Evolutionary conservation across 495 filamentous ascomycete genomes (phyloP).

Genomic region (Amorphotheca resinae): DNA sequence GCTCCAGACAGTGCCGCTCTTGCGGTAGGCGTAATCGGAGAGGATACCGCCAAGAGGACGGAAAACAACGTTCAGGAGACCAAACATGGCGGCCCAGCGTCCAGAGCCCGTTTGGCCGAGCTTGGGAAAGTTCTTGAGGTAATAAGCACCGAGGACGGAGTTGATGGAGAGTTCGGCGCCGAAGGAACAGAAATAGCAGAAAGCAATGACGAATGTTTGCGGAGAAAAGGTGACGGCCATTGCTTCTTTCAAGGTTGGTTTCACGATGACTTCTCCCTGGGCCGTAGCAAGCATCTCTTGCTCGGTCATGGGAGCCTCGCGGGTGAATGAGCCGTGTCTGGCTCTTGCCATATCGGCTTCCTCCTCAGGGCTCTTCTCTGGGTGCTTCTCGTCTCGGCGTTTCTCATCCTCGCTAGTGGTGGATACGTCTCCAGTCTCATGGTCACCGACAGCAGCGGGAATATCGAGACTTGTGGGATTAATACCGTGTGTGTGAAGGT

Average conservation of each 20-base stretch:
- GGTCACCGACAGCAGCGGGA: constrained; percentile 21
- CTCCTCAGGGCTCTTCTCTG: constrained; percentile 4
- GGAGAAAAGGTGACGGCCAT: constrained; percentile 46
- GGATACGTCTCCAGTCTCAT: constrained; percentile 26
- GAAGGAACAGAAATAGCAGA: constrained; percentile 77
- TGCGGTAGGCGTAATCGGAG: constrained; percentile 57
- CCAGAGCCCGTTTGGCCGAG: constrained; percentile 63
- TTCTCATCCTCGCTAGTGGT: constrained; percentile 26
- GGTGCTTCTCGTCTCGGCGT: constrained; percentile 2
- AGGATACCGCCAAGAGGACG: constrained; percentile 65
- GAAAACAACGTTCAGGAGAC: constrained; percentile 68
- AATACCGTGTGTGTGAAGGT: constrained; percentile 6
- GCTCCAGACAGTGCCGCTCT: constrained; percentile 45
- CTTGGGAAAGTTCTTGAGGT: constrained; percentile 58
- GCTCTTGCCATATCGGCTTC: constrained; percentile 22
- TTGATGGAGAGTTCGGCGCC: constrained; percentile 81
- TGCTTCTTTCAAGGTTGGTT: constrained; percentile 50
- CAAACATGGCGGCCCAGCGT: constrained; percentile 83
- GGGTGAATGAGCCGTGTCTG: constrained; percentile 11
- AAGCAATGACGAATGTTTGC: constrained; percentile 53
- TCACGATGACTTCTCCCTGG: constrained; percentile 50
- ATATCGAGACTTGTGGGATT: constrained; percentile 28
- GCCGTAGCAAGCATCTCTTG: constrained; percentile 20
- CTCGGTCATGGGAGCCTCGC: constrained; percentile 26
- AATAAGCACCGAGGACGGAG: constrained; percentile 69